Base-by-base conservation (phyloP, 73 alveolate species). In the Uronychia binucleata region DNA sequence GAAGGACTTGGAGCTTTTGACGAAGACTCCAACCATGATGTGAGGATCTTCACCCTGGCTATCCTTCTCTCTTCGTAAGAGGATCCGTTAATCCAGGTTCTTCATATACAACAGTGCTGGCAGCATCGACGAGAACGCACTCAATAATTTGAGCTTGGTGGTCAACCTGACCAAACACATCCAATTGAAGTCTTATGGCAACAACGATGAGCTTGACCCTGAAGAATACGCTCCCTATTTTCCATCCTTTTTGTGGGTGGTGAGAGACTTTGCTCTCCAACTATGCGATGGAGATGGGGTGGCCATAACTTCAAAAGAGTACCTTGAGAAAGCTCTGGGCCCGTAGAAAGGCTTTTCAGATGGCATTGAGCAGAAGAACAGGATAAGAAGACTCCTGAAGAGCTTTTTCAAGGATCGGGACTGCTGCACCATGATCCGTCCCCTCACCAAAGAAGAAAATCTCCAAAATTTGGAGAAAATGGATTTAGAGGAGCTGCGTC, bases 211-310 rank as follows among this genome's bases (percentile, higher is more conserved):
- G 57, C 91, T 86, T 34, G 99, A 92, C 79, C 88, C 91, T 33
- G 99, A 97, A 89, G 99, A 98, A 81, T 89, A 93, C 90, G 88
- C 98, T 0, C 86, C 89, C 78, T 96, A 97, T 91, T 95, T 97
- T 87, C 99, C 99, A 30, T 67, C 97, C 59, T 93, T 97, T 81
- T 93, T 95, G 91, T 97, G 99, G 99, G 98, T 97, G 31, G 98
- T 97, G 57, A 93, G 99, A 86, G 99, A 97, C 89, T 97, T 97
- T 86, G 95, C 99, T 46, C 86, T 94, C 31, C 86, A 96, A 87
- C 84, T 96, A 59, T 90, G 91, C n/a, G 99, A 96, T 84, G 84
- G 85, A 77, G 82, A 91, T 67, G 98, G 99, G 0, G 95, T 93
- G 46, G 89, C 94, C 14, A 96, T 96, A 11, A 86, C 96, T 0